A percentile compares a stretch with the other conserved stretches of the same genome.
These are phyloP conservation scores for sorghum (Sorghum bicolor) DNA, from an alignment of 176 grass and related monocot genomes.

Conservation along the genomic window DNA sequence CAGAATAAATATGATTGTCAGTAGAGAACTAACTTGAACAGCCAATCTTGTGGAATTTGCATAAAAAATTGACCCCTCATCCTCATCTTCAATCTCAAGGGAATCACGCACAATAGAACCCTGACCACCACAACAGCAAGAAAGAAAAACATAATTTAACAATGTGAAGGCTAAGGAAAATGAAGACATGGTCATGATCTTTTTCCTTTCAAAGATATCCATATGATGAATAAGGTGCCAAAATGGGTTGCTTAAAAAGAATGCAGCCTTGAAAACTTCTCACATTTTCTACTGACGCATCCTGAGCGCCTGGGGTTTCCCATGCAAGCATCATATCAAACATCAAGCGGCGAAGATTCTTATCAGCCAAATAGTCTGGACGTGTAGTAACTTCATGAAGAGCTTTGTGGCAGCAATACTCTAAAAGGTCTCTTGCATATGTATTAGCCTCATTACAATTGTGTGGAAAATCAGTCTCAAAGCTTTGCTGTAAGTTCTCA, in stretches of 20 bases:
- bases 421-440: constrained; percentile 66
- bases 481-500: constrained; percentile 58
- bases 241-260: constrained; percentile 4
- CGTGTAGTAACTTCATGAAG: constrained; percentile 62
- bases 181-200: not conserved
- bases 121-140: constrained; percentile 35
- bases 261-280: constrained; percentile 33
- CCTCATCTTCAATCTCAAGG: constrained; percentile 60
- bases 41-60: constrained; percentile 71
- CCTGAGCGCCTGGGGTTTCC: constrained; percentile 53
- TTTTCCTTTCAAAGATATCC: not conserved
- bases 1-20: not conserved
- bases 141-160: constrained; percentile 10
- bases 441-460: constrained; percentile 17
- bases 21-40: constrained; percentile 62
- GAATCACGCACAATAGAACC: constrained; percentile 18
- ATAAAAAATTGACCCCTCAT: constrained; percentile 88
- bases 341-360: constrained; percentile 64
- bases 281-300: constrained; percentile 52
- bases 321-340: constrained; percentile 96
- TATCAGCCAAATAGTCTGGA: constrained; percentile 71
- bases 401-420: constrained; percentile 81
- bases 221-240: not conserved
- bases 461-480: constrained; percentile 54
- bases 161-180: constrained; percentile 14